Conservation (phyloP, 1,139 yeast species). For the Pichia sp. region DNA sequence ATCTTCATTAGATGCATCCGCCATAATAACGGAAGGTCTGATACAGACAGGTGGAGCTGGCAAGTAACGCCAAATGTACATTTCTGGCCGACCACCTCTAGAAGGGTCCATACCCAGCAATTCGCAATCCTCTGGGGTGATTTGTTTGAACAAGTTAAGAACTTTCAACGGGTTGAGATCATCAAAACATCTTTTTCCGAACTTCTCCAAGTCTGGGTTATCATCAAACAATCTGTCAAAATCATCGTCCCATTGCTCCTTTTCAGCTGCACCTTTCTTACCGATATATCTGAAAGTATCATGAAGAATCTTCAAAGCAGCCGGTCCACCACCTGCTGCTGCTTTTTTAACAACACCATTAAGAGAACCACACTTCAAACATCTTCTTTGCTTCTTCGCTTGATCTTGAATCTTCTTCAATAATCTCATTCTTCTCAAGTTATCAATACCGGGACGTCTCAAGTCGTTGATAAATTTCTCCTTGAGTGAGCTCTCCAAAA, state of each 20-base stretch:
- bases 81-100: slow-evolving; percentile 90
- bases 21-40: slow-evolving; percentile 94
- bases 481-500: slow-evolving; percentile 68
- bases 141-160: slow-evolving; percentile 76
- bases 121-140: slow-evolving; percentile 84
- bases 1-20: slow-evolving; percentile 93
- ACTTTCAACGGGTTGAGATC: slow-evolving; percentile 93
- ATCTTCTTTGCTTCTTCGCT: slow-evolving; percentile 91
- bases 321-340: slow-evolving; percentile 84
- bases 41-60: slow-evolving; percentile 99
- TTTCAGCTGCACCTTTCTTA: slow-evolving; percentile 81
- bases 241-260: slow-evolving; percentile 78
- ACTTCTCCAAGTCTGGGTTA: slow-evolving; percentile 85
- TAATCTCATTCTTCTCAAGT: slow-evolving; percentile 83
- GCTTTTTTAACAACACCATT: slow-evolving; percentile 98
- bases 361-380: slow-evolving; percentile 77
- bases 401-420: slow-evolving; percentile 80
- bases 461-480: slow-evolving; percentile 66
- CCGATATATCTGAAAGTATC: slow-evolving; percentile 96
- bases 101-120: slow-evolving; percentile 84
- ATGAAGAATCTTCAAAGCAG: slow-evolving; percentile 89
- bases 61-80: slow-evolving; percentile 92
- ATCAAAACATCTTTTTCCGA: slow-evolving; percentile 81
- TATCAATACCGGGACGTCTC: slow-evolving; percentile 84
- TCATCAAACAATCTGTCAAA: slow-evolving; percentile 63